Base-by-base conservation (phyloP, 2,329 filamentous ascomycete genomes). In the Chaetothyriales sp. region DNA sequence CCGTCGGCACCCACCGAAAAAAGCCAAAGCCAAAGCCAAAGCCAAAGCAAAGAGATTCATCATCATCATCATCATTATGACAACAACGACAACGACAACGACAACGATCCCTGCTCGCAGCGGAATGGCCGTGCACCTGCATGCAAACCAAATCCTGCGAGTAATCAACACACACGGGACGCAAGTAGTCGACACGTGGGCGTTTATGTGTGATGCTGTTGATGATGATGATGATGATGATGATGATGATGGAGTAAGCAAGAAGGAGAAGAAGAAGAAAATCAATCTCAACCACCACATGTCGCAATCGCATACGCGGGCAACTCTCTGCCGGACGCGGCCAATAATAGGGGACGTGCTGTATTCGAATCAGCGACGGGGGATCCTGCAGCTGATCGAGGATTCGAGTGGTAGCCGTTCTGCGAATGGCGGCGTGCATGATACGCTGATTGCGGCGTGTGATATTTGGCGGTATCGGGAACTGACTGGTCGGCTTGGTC, bases 151-250 rank as follows among this genome's bases (percentile, higher is more conserved):
- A 53, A 65, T 62, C 42, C 63, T 74, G 54, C 72, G 68, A 51
- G 65, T 74, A 51, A 67, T 65, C 58, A 74, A 74, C 59, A 72
- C 70, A 1, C 60, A 68, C 51, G 72, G 72, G 48, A 70, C 70
- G 48, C 72, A 74, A 60, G 72, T 75, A 18, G 63, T 74, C 43
- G 72, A 75, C 56, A 73, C 72, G 45, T 74, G 70, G 70, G 69
- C 69, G 2, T 69, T 74, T 53, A 39, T 47, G 18, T 10, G 20
- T 7, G 15, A 51, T 19, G 22, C 5, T n/a, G 26, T 3, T 18
- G 8, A 26, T 32, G 28, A n/a, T n/a, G 19, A 32, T 47, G n/a
- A 25, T 22, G 8, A 26, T 42, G 5, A 7, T 18, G 25, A 9
- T 28, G 9, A 28, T 28, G 9, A 28, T 28, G 9, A 28, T n/a